Base-by-base conservation (phyloP, 1,284 basidiomycete species). In the Puccinia polysora region DNA sequence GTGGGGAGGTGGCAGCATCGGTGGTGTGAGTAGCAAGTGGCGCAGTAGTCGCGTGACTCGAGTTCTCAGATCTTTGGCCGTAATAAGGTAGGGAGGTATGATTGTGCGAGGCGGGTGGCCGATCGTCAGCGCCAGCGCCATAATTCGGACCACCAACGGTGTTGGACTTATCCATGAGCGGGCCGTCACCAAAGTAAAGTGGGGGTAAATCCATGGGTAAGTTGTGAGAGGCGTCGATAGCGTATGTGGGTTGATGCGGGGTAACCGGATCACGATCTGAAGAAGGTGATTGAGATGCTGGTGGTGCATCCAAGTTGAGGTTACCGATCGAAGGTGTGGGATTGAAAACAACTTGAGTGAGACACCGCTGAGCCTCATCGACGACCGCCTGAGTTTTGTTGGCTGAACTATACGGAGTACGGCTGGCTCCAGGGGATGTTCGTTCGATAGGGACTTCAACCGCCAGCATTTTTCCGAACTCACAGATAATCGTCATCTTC, bases 391-490 rank as follows among this genome's bases (percentile, higher is more conserved):
- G 56, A 34, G 67, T 70, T n/a, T 38, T 70, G 12, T 23, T 38
- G 0, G 59, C 47, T 28, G 36, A 40, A 38, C 75, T 75, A 53
- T 79, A 78, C 45, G 74, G 73, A 0, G 72, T 60, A 7, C 78
- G 72, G 15, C 62, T 70, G 7, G 71, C 52, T 0, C 78, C 78
- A 0, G 77, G 76, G 38, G 75, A 65, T 5, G 77, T 78, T 30
- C 64, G 58, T 28, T 77, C 76, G 2, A 69, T 69, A 18, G 77
- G 76, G 4, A 79, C 73, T 74, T 78, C 76, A 50, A 76, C 75
- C 6, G 78, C 73, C 40, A 79, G 74, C 36, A 78, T 75, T 64
- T 78, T 78, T 20, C 77, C 77, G 20, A 78, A 72, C 56, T 78
- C 77, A 18, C 75, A 76, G 25, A 79, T 73, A 58, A 79, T 75